Evolutionary conservation across 352 stramenopile genomes (phyloP).

Genomic region (Globisporangium perplexum): DNA sequence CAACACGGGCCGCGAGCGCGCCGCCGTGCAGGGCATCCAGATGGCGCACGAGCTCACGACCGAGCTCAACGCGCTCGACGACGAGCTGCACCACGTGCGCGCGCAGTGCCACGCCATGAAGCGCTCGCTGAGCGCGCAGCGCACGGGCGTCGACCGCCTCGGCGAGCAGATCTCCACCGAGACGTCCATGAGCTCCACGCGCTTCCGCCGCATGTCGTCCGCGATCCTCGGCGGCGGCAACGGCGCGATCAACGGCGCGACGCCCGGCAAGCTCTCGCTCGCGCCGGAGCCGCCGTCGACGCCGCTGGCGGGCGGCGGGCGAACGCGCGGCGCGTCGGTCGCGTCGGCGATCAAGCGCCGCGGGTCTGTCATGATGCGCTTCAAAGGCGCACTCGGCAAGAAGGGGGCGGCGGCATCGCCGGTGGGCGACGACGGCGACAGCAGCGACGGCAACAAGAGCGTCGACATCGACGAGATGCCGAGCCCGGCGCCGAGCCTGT

Average conservation of each 20-base stretch:
- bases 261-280: slow-evolving; percentile 16
- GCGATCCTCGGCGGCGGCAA: slow-evolving; percentile 12
- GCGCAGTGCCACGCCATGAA: slow-evolving; percentile 39
- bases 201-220: slow-evolving; percentile 16
- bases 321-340: slow-evolving; percentile 24
- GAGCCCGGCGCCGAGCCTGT: slow-evolving; percentile 2
- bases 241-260: not conserved
- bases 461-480: slow-evolving; percentile 13
- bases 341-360: slow-evolving; percentile 12
- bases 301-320: not conserved
- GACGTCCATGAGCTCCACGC: slow-evolving; percentile 14
- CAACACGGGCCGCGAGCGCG: slow-evolving; percentile 37
- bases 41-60: slow-evolving; percentile 38
- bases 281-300: slow-evolving; percentile 3
- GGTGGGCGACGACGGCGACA: not conserved
- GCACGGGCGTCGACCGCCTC: slow-evolving; percentile 13
- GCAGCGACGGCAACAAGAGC: slow-evolving; percentile 9
- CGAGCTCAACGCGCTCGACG: slow-evolving; percentile 35
- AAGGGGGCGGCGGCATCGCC: slow-evolving; percentile 2
- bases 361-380: slow-evolving; percentile 14
- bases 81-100: slow-evolving; percentile 30
- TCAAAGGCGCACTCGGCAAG: slow-evolving; percentile 8
- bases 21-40: slow-evolving; percentile 30
- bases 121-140: slow-evolving; percentile 18
- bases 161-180: slow-evolving; percentile 11